phyloP scores from a whole-genome alignment of 352 stramenopile genomes.

The Globisporangium heterothallicum region DNA sequence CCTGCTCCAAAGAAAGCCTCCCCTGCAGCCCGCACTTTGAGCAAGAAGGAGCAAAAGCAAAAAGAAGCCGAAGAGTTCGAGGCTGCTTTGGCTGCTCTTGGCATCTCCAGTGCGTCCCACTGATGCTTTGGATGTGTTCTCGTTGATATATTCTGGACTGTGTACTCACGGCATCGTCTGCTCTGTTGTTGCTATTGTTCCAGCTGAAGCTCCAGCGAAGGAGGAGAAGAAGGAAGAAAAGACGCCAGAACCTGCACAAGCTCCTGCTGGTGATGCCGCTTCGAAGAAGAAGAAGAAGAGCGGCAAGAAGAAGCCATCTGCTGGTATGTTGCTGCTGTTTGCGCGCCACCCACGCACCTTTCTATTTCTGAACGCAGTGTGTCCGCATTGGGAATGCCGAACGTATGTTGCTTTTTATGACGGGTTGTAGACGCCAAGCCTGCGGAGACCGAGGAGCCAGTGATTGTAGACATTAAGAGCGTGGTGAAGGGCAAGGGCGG shows the following conservation, averaged over 20 bases:
- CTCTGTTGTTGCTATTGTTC: background rate
- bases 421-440: conserved; percentile 14
- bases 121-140: background rate
- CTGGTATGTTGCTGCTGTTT: conserved; percentile 5
- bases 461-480: conserved; percentile 68
- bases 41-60: conserved; percentile 82
- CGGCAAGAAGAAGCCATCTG: conserved; percentile 45
- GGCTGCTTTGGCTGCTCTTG: conserved; percentile 53
- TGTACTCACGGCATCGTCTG: background rate
- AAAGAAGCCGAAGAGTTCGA: conserved; percentile 74
- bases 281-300: conserved; percentile 63
- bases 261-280: conserved; percentile 13
- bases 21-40: conserved; percentile 35
- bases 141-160: background rate
- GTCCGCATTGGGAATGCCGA: no score
- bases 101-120: conserved; percentile 35
- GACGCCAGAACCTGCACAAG: conserved; percentile 22
- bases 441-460: conserved; percentile 18
- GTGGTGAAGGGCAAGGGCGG: conserved; percentile 58
- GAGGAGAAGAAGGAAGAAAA: conserved; percentile 43
- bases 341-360: no score
- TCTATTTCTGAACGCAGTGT: no score
- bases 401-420: background rate
- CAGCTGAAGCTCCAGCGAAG: conserved; percentile 13
- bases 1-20: conserved; percentile 28